A percentile compares a stretch with the other conserved stretches of the same genome.
Evolutionary conservation across 495 filamentous ascomycete species (phyloP).

Genomic region (Xylaria acuta): DNA sequence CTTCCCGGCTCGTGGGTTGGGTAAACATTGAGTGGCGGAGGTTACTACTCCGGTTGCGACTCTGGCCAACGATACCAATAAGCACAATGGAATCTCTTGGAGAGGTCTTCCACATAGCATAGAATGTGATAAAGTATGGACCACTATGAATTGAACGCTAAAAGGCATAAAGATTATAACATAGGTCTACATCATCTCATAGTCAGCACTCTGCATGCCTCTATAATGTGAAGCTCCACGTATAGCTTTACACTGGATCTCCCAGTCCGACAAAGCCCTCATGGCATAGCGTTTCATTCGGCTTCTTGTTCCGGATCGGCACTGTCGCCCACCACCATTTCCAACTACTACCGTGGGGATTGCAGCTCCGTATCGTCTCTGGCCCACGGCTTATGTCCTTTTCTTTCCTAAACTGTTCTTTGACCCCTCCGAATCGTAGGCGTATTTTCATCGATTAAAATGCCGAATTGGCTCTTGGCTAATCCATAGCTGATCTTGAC

Average conservation of each 20-base stretch:
- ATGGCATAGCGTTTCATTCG: conserved; percentile 2
- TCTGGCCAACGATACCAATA: not conserved
- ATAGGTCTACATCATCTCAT: conserved; percentile 3
- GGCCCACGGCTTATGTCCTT: not conserved
- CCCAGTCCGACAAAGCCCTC: not conserved
- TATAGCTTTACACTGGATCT: not conserved
- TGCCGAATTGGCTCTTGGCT: conserved; percentile 46
- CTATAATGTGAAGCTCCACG: not conserved
- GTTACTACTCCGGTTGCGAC: conserved; percentile 30
- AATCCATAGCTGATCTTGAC: conserved; percentile 53
- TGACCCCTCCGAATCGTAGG: conserved; percentile 20
- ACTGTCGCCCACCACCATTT: not conserved
- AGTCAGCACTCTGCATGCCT: not conserved
- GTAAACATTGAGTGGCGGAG: conserved; percentile 31
- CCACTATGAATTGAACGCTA: not conserved
- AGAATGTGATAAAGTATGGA: not conserved
- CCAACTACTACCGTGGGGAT: conserved; percentile 1
- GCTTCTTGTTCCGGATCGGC: not conserved
- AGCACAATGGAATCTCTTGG: not conserved
- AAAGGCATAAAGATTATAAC: not conserved
- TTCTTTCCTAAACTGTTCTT: not conserved
- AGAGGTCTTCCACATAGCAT: not conserved
- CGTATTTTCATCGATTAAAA: conserved; percentile 49
- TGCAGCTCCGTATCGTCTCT: not conserved
- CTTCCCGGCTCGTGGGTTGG: conserved; percentile 28